Evolutionary conservation across 179 eudicot species (phyloP).

Genomic region (Beta corolliflora): DNA sequence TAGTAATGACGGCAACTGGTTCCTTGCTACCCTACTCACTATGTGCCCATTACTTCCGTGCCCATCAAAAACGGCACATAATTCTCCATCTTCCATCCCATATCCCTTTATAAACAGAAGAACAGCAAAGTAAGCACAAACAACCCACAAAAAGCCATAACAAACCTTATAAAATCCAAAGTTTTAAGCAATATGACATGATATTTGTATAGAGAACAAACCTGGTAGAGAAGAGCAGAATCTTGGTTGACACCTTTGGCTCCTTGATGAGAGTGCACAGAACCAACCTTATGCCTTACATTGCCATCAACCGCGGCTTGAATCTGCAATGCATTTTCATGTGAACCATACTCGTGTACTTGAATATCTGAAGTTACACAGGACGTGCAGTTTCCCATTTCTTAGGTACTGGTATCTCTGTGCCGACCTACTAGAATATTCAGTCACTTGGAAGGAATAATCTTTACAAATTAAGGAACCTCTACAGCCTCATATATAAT

Average conservation of each 20-base stretch:
- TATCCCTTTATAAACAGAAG: conserved; percentile 47
- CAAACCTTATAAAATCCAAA: neutral
- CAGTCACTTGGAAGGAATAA: conserved; percentile 10
- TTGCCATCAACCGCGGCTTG: conserved; percentile 10
- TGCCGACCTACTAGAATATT: conserved; percentile 22
- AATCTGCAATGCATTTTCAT: conserved; percentile 48
- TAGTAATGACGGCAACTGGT: conserved; percentile 57
- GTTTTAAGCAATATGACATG: neutral
- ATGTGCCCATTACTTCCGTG: conserved; percentile 74
- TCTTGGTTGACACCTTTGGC: conserved; percentile 80
- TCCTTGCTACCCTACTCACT: conserved; percentile 65
- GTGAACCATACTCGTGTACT: conserved; percentile 47
- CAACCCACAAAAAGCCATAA: neutral
- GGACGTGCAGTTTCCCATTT: conserved; percentile 70
- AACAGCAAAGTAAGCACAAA: conserved; percentile 3
- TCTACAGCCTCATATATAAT: neutral
- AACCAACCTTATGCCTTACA: conserved; percentile 38
- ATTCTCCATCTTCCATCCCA: conserved; percentile 54
- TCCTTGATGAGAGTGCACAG: conserved; percentile 59
- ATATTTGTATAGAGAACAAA: conserved; percentile 19
- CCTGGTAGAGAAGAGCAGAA: conserved; percentile 71
- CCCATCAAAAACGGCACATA: conserved; percentile 85
- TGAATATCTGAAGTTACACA: conserved; percentile 48
- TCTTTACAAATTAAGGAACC: conserved; percentile 4
- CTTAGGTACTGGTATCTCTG: conserved; percentile 25